A percentile compares a stretch with the other conserved stretches of the same genome.
Evolutionary conservation across 257 asterid genomes (phyloP).

Genomic region (Nemophila menziesii): DNA sequence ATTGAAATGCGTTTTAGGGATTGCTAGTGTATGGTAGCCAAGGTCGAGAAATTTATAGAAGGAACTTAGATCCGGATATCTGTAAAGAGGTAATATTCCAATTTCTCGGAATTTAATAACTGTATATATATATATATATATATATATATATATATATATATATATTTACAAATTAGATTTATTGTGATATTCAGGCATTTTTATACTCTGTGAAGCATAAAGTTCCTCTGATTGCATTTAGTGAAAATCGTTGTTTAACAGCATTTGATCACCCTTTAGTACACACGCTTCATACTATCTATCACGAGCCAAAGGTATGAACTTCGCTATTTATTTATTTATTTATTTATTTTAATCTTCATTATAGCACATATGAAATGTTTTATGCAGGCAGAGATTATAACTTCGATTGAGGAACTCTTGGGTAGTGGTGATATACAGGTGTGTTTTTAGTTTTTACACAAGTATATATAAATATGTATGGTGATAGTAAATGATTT

Average conservation of each 20-base stretch:
- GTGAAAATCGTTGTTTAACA: conserved; percentile 70
- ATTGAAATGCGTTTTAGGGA: conserved; percentile 28
- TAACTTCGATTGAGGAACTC: conserved; percentile 77
- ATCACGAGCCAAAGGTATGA: conserved; percentile 88
- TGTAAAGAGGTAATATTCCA: conserved; percentile 62
- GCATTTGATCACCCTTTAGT: conserved; percentile 87
- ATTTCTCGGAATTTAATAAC: conserved; percentile 7
- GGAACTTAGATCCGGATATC: conserved; percentile 57
- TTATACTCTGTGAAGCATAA: conserved; percentile 63
- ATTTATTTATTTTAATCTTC: conserved; percentile 6
- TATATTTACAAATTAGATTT: background rate
- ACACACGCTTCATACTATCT: conserved; percentile 74
- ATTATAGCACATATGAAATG: conserved; percentile 15
- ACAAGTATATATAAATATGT: background rate
- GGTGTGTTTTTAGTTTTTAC: conserved; percentile 26
- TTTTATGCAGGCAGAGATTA: conserved; percentile 75
- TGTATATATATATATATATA: conserved; percentile 11
- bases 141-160: too few species aligned
- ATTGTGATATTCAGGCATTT: conserved; percentile 56
- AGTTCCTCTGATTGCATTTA: conserved; percentile 78
- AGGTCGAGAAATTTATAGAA: conserved; percentile 80
- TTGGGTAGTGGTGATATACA: conserved; percentile 60
- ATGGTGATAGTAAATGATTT: background rate
- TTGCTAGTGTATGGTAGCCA: conserved; percentile 91
- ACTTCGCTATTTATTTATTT: conserved; percentile 5